Conservation (phyloP, 306 rosid genomes). For the Quercus wislizeni region DNA sequence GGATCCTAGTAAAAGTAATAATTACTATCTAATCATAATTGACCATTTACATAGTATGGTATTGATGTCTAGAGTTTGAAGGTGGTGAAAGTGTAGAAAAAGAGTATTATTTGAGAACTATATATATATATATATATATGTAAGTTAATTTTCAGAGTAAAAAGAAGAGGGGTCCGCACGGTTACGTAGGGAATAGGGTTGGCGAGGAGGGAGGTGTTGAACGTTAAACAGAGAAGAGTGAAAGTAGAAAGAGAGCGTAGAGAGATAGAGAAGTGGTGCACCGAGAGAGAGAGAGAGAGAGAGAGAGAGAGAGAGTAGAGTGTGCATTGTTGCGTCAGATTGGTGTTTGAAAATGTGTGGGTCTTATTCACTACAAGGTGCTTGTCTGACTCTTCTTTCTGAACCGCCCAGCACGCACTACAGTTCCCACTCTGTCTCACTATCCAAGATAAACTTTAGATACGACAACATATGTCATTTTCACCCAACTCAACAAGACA, state of each 20-base stretch:
- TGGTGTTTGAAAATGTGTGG: constrained; percentile 31
- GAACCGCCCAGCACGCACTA: constrained; percentile 22
- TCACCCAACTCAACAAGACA: constrained; percentile 53
- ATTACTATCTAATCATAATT: no score
- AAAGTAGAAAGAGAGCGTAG: constrained; percentile 4
- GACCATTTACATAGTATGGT: no score
- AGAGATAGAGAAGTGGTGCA: constrained; percentile 17
- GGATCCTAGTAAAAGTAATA: no score
- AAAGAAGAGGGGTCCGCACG: background rate
- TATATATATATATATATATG: no score
- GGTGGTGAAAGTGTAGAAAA: no score
- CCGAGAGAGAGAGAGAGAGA: constrained; percentile 1
- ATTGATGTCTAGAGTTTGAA: no score
- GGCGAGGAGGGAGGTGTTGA: background rate
- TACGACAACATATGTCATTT: constrained; percentile 36
- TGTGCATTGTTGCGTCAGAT: constrained; percentile 15
- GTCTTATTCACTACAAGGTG: constrained; percentile 41
- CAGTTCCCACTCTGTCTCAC: constrained; percentile 1
- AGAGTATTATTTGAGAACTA: no score
- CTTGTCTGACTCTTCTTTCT: constrained; percentile 4
- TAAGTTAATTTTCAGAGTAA: no score
- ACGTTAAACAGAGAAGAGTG: background rate
- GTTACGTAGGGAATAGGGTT: background rate
- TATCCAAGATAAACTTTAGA: background rate
- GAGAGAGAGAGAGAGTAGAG: background rate